These are phyloP conservation scores for Spergularia azorica DNA, from an alignment of 179 eudicot genomes.

Conservation along the genomic window DNA sequence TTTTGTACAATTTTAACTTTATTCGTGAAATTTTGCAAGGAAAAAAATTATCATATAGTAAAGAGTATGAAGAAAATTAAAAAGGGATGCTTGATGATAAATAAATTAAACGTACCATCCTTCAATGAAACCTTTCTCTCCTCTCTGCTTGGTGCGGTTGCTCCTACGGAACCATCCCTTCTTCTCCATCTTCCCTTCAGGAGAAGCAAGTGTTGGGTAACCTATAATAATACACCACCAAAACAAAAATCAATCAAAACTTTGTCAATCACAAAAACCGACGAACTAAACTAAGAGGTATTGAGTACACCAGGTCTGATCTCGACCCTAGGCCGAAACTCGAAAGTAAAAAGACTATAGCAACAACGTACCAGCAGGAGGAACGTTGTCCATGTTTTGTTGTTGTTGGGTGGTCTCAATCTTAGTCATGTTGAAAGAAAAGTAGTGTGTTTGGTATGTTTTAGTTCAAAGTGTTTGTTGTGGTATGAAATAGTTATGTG, in stretches of 20 bases:
- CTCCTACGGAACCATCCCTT: conserved; percentile 17
- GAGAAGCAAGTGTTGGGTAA: conserved; percentile 48
- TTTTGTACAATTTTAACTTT: too few relatives aligned
- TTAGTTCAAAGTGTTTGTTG: not conserved
- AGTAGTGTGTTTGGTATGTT: not conserved
- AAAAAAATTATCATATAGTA: too few relatives aligned
- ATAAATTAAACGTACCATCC: conserved; percentile 47
- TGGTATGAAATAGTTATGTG: too few relatives aligned
- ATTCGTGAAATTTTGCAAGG: too few relatives aligned
- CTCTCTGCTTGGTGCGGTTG: conserved; percentile 41
- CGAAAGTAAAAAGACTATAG: not conserved
- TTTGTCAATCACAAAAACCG: too few relatives aligned
- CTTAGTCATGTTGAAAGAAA: conserved; percentile 25
- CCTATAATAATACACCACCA: conserved; percentile 33
- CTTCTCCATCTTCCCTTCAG: conserved; percentile 37
- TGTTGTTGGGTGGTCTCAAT: conserved; percentile 36
- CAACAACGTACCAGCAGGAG: conserved; percentile 42
- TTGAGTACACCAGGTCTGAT: not conserved
- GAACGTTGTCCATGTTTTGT: conserved; percentile 38
- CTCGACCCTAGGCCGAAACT: not conserved
- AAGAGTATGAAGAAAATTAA: too few relatives aligned
- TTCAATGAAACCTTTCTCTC: conserved; percentile 64
- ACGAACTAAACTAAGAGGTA: not conserved
- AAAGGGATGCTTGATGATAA: too few relatives aligned
- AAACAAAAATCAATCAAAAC: not conserved